phyloP scores from a whole-genome alignment of 2,329 filamentous ascomycete genomes.

The Phialophora verrucosa region DNA sequence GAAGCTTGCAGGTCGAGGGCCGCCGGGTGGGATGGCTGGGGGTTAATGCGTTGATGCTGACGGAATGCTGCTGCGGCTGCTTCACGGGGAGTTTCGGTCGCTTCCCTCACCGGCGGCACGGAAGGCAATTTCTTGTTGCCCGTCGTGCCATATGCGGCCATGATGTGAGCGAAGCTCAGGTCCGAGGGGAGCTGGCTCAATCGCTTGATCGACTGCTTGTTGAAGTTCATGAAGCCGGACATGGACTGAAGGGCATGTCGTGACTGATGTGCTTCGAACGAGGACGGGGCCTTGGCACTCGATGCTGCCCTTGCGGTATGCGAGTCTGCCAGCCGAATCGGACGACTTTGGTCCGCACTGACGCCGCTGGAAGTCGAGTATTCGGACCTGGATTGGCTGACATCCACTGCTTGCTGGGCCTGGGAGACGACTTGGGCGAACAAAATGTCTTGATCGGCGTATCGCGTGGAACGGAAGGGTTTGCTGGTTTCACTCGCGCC shows the following conservation, averaged over 20 bases:
- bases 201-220: slow-evolving; percentile 28
- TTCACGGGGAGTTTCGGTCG: neutral
- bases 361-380: neutral
- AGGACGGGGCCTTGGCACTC: slow-evolving; percentile 17
- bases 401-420: slow-evolving; percentile 22
- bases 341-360: slow-evolving; percentile 9
- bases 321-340: slow-evolving; percentile 18
- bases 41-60: neutral
- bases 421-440: slow-evolving; percentile 30
- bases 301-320: slow-evolving; percentile 26
- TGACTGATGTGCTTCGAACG: slow-evolving; percentile 24
- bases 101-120: neutral
- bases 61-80: neutral
- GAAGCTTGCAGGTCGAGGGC: neutral
- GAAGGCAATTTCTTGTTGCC: slow-evolving; percentile 4
- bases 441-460: slow-evolving; percentile 24
- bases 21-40: neutral
- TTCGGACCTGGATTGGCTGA: neutral
- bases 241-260: slow-evolving; percentile 26
- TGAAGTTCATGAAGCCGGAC: slow-evolving; percentile 24
- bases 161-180: slow-evolving; percentile 26
- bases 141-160: slow-evolving; percentile 25
- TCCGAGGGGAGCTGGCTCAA: slow-evolving; percentile 28
- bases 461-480: slow-evolving; percentile 24
- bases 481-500: neutral